Conservation (phyloP, 2,329 filamentous ascomycete genomes). For the Exophiala aquamarina region DNA sequence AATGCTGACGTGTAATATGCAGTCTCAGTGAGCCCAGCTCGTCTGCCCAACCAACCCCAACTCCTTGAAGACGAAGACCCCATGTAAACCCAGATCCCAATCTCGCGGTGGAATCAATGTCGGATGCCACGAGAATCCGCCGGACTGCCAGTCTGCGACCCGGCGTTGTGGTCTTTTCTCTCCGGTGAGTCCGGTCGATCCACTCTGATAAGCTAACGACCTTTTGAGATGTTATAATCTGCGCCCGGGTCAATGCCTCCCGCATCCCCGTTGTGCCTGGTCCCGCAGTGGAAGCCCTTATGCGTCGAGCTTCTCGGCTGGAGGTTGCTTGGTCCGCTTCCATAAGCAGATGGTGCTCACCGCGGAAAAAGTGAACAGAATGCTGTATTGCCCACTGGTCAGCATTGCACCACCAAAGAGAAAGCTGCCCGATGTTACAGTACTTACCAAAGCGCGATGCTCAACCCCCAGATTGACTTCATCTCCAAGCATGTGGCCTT, state of each 20-base stretch:
- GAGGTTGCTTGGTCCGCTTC: conserved; percentile 54
- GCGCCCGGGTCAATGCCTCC: too few species aligned
- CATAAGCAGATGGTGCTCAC: conserved; percentile 62
- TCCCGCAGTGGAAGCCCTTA: conserved; percentile 36
- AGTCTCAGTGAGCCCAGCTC: too few species aligned
- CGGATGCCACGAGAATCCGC: neutral
- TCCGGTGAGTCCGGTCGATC: too few species aligned
- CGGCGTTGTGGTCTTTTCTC: too few species aligned
- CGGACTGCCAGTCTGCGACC: neutral
- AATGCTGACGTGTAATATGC: neutral
- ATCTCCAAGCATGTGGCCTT: conserved; percentile 74
- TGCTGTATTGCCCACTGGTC: conserved; percentile 38
- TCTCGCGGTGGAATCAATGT: too few species aligned
- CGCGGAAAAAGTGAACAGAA: conserved; percentile 66
- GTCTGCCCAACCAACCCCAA: too few species aligned
- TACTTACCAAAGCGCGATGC: conserved; percentile 72
- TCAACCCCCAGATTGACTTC: conserved; percentile 84
- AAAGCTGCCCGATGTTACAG: too few species aligned
- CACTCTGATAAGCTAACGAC: too few species aligned
- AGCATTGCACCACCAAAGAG: conserved; percentile 8
- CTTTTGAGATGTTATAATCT: too few species aligned
- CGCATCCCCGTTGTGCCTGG: too few species aligned
- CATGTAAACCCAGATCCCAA: too few species aligned
- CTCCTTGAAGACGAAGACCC: too few species aligned
- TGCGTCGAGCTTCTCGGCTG: conserved; percentile 51